phyloP scores from a whole-genome alignment of 2,329 filamentous ascomycete genomes.

The Cladophialophora exuberans region DNA sequence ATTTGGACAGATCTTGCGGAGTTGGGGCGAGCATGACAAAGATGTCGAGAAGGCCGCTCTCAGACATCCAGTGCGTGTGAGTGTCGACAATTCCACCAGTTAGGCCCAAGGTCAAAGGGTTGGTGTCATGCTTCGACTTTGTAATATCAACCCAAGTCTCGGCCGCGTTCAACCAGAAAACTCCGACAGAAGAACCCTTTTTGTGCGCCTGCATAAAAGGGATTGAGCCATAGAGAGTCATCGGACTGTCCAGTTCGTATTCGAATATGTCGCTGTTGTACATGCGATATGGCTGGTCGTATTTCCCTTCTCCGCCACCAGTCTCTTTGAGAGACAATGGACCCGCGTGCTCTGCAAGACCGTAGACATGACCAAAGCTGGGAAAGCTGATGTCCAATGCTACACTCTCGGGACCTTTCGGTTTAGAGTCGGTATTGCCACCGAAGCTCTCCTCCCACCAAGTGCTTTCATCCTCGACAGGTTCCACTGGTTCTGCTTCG shows the following conservation, averaged over 20 bases:
- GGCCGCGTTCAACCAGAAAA: conserved; percentile 96
- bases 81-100: conserved; percentile 71
- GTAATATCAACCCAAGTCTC: conserved; percentile 97
- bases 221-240: conserved; percentile 97
- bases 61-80: conserved; percentile 95
- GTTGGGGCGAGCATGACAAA: conserved; percentile 94
- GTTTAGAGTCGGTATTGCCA: conserved; percentile 92
- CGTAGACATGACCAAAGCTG: conserved; percentile 89
- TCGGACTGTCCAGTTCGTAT: conserved; percentile 94
- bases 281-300: conserved; percentile 86
- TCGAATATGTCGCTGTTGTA: conserved; percentile 99
- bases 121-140: conserved; percentile 73
- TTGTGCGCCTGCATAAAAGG: conserved; percentile 97
- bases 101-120: conserved; percentile 75
- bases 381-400: conserved; percentile 89
- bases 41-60: conserved; percentile 84
- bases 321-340: conserved; percentile 88
- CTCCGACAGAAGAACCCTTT: conserved; percentile 88
- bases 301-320: conserved; percentile 79
- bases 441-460: conserved; percentile 99
- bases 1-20: conserved; percentile 77
- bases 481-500: conserved; percentile 43
- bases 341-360: conserved; percentile 90
- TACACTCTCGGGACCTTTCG: conserved; percentile 90
- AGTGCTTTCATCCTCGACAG: conserved; percentile 76